phyloP scores from a whole-genome alignment of 1,284 basidiomycete species.

The Termitomyces sp. region DNA sequence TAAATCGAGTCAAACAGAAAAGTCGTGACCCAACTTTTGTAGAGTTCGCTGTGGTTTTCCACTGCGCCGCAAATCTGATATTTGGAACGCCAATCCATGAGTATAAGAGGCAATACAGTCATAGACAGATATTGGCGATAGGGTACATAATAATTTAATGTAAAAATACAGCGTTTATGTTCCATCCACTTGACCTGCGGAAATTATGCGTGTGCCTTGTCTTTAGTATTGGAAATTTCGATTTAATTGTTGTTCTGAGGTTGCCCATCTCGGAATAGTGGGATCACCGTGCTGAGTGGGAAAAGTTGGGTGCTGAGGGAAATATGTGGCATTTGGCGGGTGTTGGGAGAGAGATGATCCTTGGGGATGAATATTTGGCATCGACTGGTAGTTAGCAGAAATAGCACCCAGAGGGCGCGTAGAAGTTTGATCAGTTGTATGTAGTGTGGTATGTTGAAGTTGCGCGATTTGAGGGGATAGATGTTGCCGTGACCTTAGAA shows the following conservation, averaged over 20 bases:
- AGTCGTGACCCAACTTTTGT: not conserved
- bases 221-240: slow-evolving; percentile 10
- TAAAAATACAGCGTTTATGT: not conserved
- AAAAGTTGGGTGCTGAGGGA: slow-evolving; percentile 13
- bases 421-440: not conserved
- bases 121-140: not conserved
- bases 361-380: not conserved
- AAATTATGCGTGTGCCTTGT: not conserved
- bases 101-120: not conserved
- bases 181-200: not conserved
- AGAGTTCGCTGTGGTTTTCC: not conserved
- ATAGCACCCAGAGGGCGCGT: not conserved
- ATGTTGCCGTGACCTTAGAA: slow-evolving; percentile 10
- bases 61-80: not conserved
- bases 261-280: slow-evolving; percentile 19
- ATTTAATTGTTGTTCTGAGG: slow-evolving; percentile 19
- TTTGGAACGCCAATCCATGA: not conserved
- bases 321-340: slow-evolving; percentile 9
- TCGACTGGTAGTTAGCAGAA: not conserved
- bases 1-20: not conserved
- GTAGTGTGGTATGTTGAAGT: not conserved
- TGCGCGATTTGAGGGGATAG: not conserved
- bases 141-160: not conserved
- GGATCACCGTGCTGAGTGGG: slow-evolving; percentile 2
- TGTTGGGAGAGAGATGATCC: slow-evolving; percentile 1